These are phyloP conservation scores for Sphenostylis stenocarpa DNA, from an alignment of 306 rosid species.

Conservation along the genomic window DNA sequence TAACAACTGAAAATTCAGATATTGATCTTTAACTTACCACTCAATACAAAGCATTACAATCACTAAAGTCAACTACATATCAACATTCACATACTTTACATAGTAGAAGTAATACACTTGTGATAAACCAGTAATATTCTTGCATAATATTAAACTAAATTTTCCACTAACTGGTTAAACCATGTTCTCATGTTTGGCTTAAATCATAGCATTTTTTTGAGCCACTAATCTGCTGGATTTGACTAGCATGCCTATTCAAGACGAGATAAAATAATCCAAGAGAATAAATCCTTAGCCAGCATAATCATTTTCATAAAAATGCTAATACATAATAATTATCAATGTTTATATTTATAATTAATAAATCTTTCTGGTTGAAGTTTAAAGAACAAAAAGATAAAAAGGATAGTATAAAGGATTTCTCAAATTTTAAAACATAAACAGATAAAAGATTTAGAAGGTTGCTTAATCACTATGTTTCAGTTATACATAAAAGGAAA, in stretches of 20 bases:
- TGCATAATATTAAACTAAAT: neutral
- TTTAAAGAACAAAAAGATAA: neutral
- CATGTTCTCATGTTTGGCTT: conserved; percentile 15
- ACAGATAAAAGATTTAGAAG: neutral
- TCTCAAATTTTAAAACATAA: neutral
- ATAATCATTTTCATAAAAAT: conserved; percentile 1
- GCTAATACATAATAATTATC: neutral
- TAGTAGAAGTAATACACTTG: neutral
- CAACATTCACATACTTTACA: conserved; percentile 8
- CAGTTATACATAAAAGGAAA: neutral
- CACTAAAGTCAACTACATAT: conserved; percentile 8
- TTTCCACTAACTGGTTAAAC: neutral
- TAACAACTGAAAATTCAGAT: conserved; percentile 1
- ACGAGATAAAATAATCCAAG: neutral
- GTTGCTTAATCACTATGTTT: neutral
- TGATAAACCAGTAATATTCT: neutral
- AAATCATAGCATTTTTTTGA: neutral
- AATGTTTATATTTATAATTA: neutral
- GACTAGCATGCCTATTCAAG: neutral
- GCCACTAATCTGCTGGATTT: conserved; percentile 1
- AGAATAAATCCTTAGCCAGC: neutral
- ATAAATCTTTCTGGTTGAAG: neutral
- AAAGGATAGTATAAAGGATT: neutral
- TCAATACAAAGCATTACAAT: conserved; percentile 16
- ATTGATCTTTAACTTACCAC: neutral